A percentile compares a stretch with the other conserved stretches of the same genome.
These are phyloP conservation scores for Diaporthe vaccinii DNA, from an alignment of 2,329 filamentous ascomycete species.

Conservation along the genomic window DNA sequence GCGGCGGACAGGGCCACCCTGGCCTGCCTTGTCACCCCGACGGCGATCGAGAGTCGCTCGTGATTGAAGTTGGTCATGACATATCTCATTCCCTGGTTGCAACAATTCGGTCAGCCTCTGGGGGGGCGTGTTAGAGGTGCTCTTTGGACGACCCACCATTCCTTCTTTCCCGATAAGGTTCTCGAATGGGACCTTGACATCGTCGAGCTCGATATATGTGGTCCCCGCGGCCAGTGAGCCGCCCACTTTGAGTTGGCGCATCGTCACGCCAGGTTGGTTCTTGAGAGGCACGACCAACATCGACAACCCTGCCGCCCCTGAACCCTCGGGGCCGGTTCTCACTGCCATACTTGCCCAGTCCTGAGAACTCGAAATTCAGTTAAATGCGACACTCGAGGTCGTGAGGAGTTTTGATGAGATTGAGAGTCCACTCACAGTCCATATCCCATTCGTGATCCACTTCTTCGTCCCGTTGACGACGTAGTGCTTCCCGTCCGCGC, in stretches of 20 bases:
- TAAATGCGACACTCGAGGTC: fast-evolving
- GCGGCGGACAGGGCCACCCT: conserved; percentile 54
- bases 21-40: conserved; percentile 73
- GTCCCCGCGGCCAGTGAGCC: conserved; percentile 77
- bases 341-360: conserved; percentile 80
- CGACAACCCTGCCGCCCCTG: conserved; percentile 73
- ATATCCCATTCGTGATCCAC: conserved; percentile 60
- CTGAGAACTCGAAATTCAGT: conserved; percentile 63
- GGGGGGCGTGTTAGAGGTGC: not conserved
- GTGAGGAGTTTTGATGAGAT: fast-evolving
- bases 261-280: conserved; percentile 73
- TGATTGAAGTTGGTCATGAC: conserved; percentile 88
- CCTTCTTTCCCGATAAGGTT: conserved; percentile 80
- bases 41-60: conserved; percentile 76
- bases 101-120: not conserved
- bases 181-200: conserved; percentile 78
- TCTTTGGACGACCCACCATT: conserved; percentile 26
- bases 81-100: conserved; percentile 76
- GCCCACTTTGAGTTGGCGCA: conserved; percentile 76
- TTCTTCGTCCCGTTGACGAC: conserved; percentile 84
- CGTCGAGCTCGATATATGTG: conserved; percentile 82
- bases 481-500: conserved; percentile 74
- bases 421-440: not conserved
- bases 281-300: conserved; percentile 80
- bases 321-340: conserved; percentile 72